Conservation (phyloP, 2,329 filamentous ascomycete genomes). For the Fusarium sarcochroum region DNA sequence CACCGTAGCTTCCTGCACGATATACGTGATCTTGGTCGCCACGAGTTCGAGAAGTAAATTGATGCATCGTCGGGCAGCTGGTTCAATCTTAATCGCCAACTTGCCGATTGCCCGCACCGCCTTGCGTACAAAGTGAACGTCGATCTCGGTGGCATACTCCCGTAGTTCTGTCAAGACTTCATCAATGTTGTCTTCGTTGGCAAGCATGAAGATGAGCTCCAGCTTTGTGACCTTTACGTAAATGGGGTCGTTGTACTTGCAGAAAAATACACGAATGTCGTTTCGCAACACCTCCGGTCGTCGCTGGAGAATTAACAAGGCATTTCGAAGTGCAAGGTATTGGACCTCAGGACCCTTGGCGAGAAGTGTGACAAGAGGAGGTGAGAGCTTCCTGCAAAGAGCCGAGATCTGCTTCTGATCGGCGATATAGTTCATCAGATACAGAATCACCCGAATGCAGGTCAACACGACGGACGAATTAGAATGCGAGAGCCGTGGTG, state of each 20-base stretch:
- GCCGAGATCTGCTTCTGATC: constrained; percentile 90
- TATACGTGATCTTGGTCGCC: constrained; percentile 98
- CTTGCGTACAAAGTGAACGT: constrained; percentile 98
- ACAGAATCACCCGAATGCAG: constrained; percentile 95
- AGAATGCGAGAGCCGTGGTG: constrained; percentile 95
- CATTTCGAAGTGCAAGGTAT: constrained; percentile 94
- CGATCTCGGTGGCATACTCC: constrained; percentile 98
- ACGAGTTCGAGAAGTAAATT: constrained; percentile 93
- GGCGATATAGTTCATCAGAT: constrained; percentile 98
- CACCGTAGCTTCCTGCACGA: constrained; percentile 98
- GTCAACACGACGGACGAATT: constrained; percentile 97
- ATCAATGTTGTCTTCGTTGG: constrained; percentile 93
- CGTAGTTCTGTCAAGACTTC: constrained; percentile 94
- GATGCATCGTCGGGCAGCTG: constrained; percentile 91
- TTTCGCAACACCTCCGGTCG: constrained; percentile 94
- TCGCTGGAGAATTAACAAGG: constrained; percentile 91
- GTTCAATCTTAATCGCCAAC: constrained; percentile 98
- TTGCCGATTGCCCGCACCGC: constrained; percentile 98
- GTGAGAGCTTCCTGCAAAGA: constrained; percentile 92
- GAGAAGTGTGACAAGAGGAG: constrained; percentile 92
- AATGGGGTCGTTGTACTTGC: constrained; percentile 99
- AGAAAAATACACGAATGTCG: constrained; percentile 99
- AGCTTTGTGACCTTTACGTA: constrained; percentile 99
- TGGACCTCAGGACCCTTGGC: constrained; percentile 99
- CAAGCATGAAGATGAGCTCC: constrained; percentile 98